Conservation (phyloP, 345 rosid genomes). For the Turnera subulata region DNA sequence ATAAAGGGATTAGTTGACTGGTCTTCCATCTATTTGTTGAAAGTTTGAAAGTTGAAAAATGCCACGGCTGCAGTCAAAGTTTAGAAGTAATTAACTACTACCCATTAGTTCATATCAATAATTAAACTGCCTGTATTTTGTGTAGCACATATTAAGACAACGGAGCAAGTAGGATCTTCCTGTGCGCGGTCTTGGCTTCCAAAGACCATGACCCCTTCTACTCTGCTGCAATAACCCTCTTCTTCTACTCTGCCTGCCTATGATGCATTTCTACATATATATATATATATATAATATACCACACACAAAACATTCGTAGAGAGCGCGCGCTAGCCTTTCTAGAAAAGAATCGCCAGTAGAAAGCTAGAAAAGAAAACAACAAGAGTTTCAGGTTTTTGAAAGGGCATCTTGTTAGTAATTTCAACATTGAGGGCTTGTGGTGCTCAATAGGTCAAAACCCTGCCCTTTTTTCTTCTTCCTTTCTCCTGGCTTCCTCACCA, state of each 20-base stretch:
- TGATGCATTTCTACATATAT: no score
- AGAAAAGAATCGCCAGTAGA: no score
- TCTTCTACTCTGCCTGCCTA: not conserved
- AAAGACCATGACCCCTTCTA: not conserved
- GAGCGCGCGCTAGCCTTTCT: no score
- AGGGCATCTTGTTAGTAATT: not conserved
- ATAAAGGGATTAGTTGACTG: constrained; percentile 1
- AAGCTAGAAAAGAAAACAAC: not conserved
- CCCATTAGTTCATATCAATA: no score
- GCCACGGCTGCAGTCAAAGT: constrained; percentile 18
- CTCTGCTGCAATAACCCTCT: not conserved
- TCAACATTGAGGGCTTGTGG: not conserved
- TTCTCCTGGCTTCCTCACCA: constrained; percentile 25
- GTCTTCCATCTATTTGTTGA: constrained; percentile 10
- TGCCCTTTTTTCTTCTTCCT: not conserved
- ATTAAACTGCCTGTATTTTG: no score
- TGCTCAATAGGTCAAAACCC: constrained; percentile 7
- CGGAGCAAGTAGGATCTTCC: not conserved
- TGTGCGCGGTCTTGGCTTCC: not conserved
- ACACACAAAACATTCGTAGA: no score
- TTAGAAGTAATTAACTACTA: not conserved
- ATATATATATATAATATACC: no score
- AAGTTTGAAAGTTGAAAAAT: constrained; percentile 16
- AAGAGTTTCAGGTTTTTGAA: no score
- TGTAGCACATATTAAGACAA: not conserved